Base-by-base conservation (phyloP, 352 stramenopile species). In the Phytophthora chlamydospora region DNA sequence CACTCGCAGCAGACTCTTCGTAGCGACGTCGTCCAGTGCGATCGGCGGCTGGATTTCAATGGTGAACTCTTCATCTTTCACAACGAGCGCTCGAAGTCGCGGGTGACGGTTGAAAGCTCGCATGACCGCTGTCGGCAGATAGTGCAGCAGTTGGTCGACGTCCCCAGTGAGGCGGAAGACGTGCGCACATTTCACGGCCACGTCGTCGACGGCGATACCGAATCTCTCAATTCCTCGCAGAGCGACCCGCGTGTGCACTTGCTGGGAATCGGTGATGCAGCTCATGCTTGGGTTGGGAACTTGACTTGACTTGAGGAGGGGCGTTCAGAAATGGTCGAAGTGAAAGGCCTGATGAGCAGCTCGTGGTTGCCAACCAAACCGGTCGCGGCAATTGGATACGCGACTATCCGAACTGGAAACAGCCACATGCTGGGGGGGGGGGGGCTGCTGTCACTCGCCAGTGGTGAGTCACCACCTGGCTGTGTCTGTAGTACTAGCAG, bases 61-160 rank as follows among this genome's bases (percentile, higher is more conserved):
- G 40, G 40, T 76, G 40, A 71, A 73, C 31, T 77, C 67, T 43
- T 75, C 63, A 52, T 73, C 58, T 31, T 70, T 60, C 29, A 82
- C 13, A n/a, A 82, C 34, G 9, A 73, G n/a, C 1, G 62, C 43
- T 1, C 82, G 82, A 56, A 91, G 76, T 24, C 75, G 77, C 9
- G 82, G 77, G 51, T 88, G 71, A 12, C 78, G 60, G 62, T 91
- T 91, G 55, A 83, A 88, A 0, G 82, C 83, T 1, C 61, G 59
- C 55, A 85, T 69, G 35, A 87, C 63, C 0, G 82, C 82, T 0
- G 53, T 75, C 1, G 82, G 82, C n/a, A 91, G 40, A 19, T 62
- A 69, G 0, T 17, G 54, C n/a, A 84, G 41, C n/a, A 89, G 16
- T 41, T 76, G 63, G 4, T 75, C 40, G 19, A 73, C 79, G 27